Base-by-base conservation (phyloP, 2,329 filamentous ascomycete genomes). In the Colletotrichum sp. region DNA sequence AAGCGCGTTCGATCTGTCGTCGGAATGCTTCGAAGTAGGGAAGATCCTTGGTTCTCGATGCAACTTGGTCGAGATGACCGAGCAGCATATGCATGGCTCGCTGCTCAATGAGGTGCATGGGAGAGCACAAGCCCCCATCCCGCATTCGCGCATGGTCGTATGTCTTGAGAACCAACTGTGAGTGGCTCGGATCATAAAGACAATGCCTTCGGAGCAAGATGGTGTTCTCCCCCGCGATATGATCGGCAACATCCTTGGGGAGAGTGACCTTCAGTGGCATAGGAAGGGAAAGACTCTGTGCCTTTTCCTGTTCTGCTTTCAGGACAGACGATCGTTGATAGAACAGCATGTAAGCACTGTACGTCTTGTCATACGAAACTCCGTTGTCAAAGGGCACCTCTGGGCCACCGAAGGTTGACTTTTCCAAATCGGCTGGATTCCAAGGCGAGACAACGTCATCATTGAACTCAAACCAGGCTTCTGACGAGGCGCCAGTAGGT, bases 261-360 rank as follows among this genome's bases (percentile, higher is more conserved):
- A 92, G 81, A 3, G 84, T 78, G 19, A 90, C 85, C 36, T 86
- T 87, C n/a, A 90, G 79, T 7, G 88, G 88, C 36, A 83, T 84
- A 6, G 83, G 79, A 3, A 82, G 77, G 2, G 82, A 81, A 1
- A 83, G 80, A 15, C 77, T 78, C 68, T 86, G 82, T 79, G 92
- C 85, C 3, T 84, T 80, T 32, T 88, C 84, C 79, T 91, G 89
- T 75, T 91, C 89, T 19, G 84, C 83, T 22, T 88, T 87, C 72
- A 96, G 88, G 6, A 92, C 91, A 0, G 93, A 93, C 5, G 93
- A 91, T 65, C 97, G 92, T 83, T 98, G 95, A 83, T 99, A 99
- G 84, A 99, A 99, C 11, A 99, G 90, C 95, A 99, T 99, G 84
- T 99, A 99, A 15, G 96, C 97, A 83, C 95, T 99, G 88, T 93